Evolutionary conservation across 345 rosid genomes (phyloP), one percentile per base, ranked within the genome.

Genomic region (Populus euphratica): DNA sequence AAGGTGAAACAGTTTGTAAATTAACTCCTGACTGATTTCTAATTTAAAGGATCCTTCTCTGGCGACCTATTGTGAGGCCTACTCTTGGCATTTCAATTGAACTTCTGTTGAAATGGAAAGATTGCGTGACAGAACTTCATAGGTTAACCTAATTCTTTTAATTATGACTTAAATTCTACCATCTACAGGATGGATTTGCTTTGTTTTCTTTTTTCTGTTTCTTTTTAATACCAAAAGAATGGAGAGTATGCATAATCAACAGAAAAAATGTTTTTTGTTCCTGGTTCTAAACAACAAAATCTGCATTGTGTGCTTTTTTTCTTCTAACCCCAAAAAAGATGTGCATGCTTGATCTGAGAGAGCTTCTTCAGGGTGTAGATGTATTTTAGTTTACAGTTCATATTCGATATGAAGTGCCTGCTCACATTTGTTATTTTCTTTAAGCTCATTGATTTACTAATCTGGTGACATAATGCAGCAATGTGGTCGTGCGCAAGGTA

Each of bases 401-500:
- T 41, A 12, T n/a, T 25, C 8, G 43, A 23, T 71, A 16, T 13
- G 25, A 7, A 3, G 7, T 64, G 41, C 33, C 54, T 17, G 38
- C 14, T 68, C 52, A 23, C 2, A 63, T 43, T 14, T 18, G 13
- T 36, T 52, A 44, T 11, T 70, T 39, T 25, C 11, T 76, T 69
- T 39, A 43, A 62, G 56, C 47, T 13, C 52, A 27, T 44, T 68
- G 66, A 44, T 73, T 69, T 72, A 65, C 73, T 75, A 56, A 64
- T 43, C 47, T 39, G 72, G 49, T 67, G n/a, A 76, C 82, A 41
- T 82, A n/a, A 5, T 77, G 50, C 87, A 94, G 98, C 77, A 82
- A 76, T 74, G 87, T 89, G 29, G 90, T 90, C 68, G 86, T 91
- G 72, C 94, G 94, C 76, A 94, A 91, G 86, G 81, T 88, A 63